phyloP scores from a whole-genome alignment of 164 flowering plant genomes.

The Chloranthus sessilifolius region DNA sequence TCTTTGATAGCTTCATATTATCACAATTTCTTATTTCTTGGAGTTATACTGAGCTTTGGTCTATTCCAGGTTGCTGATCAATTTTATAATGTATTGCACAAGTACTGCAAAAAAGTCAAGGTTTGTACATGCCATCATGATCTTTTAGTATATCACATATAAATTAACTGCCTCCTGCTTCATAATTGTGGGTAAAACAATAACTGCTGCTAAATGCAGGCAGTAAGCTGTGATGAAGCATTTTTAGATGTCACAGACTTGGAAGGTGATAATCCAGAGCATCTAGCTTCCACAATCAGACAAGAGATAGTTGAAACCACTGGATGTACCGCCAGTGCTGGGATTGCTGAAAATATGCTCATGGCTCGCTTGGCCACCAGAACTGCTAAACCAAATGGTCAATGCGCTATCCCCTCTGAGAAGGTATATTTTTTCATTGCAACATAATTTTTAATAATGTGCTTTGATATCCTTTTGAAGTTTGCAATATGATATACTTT shows the following conservation, averaged over 20 bases:
- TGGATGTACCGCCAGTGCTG: constrained; percentile 94
- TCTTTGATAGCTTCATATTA: not conserved
- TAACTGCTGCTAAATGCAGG: constrained; percentile 37
- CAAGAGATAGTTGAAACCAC: constrained; percentile 71
- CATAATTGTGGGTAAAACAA: too few species aligned
- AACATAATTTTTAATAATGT: not conserved
- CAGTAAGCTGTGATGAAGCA: constrained; percentile 98
- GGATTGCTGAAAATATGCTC: constrained; percentile 78
- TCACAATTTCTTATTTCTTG: too few species aligned
- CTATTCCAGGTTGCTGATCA: constrained; percentile 88
- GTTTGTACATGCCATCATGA: constrained; percentile 24
- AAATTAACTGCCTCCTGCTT: not conserved
- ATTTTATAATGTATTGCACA: constrained; percentile 80
- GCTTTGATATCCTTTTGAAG: not conserved
- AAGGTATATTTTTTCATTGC: constrained; percentile 33
- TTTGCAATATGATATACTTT: not conserved
- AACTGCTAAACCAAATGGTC: constrained; percentile 91
- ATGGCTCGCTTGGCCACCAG: constrained; percentile 95
- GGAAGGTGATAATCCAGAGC: constrained; percentile 50
- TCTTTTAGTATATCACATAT: not conserved
- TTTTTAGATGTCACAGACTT: constrained; percentile 68
- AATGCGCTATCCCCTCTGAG: constrained; percentile 57
- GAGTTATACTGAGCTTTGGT: constrained; percentile 5
- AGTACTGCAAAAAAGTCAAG: constrained; percentile 87
- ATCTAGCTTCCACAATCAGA: constrained; percentile 63